Base-by-base conservation (phyloP, 768 basidiomycete genomes). In the Phylloporus scabripes region DNA sequence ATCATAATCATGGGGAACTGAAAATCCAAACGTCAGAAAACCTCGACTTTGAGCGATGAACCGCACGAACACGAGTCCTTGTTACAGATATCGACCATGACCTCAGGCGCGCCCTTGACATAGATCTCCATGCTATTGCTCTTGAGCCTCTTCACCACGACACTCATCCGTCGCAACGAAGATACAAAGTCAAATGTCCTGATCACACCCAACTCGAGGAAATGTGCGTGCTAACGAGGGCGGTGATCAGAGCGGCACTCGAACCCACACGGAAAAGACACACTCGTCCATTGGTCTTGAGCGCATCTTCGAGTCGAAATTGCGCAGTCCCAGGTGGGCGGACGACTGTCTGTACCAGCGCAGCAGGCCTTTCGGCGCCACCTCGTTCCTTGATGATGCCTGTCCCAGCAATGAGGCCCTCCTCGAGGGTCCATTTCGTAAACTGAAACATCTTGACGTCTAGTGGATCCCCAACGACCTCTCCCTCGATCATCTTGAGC, bases 371-470 rank as follows among this genome's bases (percentile, higher is more conserved):
- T 45, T 89, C 81, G 4, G 77, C 59, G 17, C 81, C 75, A 41
- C 78, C 70, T 43, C 75, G 82, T 15, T 73, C 78, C 64, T 83
- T 87, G 59, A 89, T 85, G 24, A 80, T 79, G 9, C 81, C 80
- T 8, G 82, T 85, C 31, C 85, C 83, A 21, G 82, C 77, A 11
- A 83, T 60, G 21, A 80, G 74, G 1, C 95, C 95, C 71, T 98
- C 96, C 61, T 99, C 95, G 44, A 99, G 71, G 0, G 85, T 89
- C 96, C 96, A 99, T 45, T 81, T 81, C 7, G 96, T 97, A 63
- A 96, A 98, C 52, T 85, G 86, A 64, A 97, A 99, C 96, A 99
- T 99, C 70, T 95, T 94, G 50, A 87, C 83, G 63, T 99, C 96
- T 33, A 99, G 68, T 1, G 96, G 96, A 67, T 99, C 96, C 1